These are phyloP conservation scores for Williopsis jadinii DNA, from an alignment of 1,139 yeast species.

Conservation along the genomic window DNA sequence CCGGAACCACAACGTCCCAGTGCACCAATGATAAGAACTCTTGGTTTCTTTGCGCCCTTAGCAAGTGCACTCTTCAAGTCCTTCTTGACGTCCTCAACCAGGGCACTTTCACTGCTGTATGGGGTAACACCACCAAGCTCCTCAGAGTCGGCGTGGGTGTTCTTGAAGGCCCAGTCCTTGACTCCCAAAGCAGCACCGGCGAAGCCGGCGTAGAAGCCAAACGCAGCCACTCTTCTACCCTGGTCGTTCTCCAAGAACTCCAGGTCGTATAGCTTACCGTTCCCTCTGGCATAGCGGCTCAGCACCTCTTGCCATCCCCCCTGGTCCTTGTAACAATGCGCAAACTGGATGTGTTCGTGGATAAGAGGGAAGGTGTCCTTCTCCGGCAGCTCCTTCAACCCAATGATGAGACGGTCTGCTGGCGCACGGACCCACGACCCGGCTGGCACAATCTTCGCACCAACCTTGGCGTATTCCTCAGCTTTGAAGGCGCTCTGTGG, in stretches of 20 bases:
- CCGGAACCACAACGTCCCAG: conserved; percentile 99
- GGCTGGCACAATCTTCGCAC: conserved; percentile 83
- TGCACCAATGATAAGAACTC: conserved; percentile 88
- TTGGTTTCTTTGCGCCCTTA: conserved; percentile 64
- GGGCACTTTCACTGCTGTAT: conserved; percentile 69
- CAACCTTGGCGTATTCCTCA: conserved; percentile 70
- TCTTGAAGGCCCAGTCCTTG: conserved; percentile 91
- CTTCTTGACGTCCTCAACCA: conserved; percentile 62
- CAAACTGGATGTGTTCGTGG: conserved; percentile 96
- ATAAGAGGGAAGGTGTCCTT: conserved; percentile 81
- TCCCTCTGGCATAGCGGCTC: conserved; percentile 82
- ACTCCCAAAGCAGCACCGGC: conserved; percentile 98
- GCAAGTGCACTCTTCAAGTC: conserved; percentile 56
- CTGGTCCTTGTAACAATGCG: conserved; percentile 97
- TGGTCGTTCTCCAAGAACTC: conserved; percentile 91
- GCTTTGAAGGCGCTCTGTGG: conserved; percentile 73
- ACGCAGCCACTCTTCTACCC: conserved; percentile 98
- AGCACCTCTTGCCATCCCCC: conserved; percentile 95
- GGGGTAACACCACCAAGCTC: conserved; percentile 75
- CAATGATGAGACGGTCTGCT: conserved; percentile 78
- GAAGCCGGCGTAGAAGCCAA: conserved; percentile 97
- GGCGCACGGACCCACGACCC: conserved; percentile 95
- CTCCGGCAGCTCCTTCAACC: conserved; percentile 94
- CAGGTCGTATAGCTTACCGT: conserved; percentile 83
- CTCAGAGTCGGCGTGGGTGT: conserved; percentile 55